Percentiles rank a stretch among this genome's conserved stretches.
phyloP scores from a whole-genome alignment of 768 basidiomycete species.

The Lactifluus echinatus region DNA sequence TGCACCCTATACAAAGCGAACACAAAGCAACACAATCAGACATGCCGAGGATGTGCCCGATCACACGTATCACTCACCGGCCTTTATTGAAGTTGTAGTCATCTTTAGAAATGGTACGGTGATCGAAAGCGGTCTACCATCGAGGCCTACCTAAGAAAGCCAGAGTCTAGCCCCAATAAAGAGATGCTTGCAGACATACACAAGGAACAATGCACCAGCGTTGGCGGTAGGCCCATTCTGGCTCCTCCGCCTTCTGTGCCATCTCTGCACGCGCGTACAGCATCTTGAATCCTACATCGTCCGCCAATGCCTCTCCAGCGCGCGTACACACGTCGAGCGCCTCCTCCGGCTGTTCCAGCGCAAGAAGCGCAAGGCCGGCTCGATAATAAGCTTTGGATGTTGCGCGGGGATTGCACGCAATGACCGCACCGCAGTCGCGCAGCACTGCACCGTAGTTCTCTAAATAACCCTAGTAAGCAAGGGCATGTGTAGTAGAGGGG shows the following conservation, averaged over 20 bases:
- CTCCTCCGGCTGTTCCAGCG: constrained; percentile 69
- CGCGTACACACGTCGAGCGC: constrained; percentile 74
- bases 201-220: too few species aligned
- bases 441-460: constrained; percentile 87
- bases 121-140: constrained; percentile 11
- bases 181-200: too few species aligned
- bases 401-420: constrained; percentile 51
- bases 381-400: constrained; percentile 84
- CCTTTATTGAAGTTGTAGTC: constrained; percentile 29
- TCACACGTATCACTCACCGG: constrained; percentile 17
- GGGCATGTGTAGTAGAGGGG: neutral
- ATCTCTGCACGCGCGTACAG: constrained; percentile 43
- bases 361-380: constrained; percentile 67
- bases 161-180: too few species aligned
- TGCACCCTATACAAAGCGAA: neutral
- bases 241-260: constrained; percentile 44
- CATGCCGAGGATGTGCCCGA: neutral
- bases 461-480: constrained; percentile 23
- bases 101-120: constrained; percentile 24
- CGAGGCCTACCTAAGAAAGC: too few species aligned
- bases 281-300: constrained; percentile 44
- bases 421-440: constrained; percentile 70
- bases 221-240: too few species aligned
- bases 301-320: constrained; percentile 50
- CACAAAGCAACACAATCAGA: neutral